These are phyloP conservation scores for Pythium folliculosum DNA, from an alignment of 352 stramenopile genomes.

Conservation along the genomic window DNA sequence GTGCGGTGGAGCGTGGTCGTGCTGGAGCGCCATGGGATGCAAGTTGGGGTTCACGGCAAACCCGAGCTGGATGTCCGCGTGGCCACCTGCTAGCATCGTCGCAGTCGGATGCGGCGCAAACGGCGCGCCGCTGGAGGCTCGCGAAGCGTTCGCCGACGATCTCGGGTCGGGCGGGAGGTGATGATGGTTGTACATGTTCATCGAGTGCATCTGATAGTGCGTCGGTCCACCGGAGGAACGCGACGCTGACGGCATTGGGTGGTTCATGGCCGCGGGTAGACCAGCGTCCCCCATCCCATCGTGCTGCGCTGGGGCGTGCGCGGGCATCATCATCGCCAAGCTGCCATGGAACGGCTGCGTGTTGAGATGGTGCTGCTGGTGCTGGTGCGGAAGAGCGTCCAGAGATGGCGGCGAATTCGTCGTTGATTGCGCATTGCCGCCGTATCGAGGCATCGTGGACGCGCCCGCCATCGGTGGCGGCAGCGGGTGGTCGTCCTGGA, in stretches of 20 bases:
- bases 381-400: not conserved
- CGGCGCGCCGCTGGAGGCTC: not conserved
- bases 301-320: not conserved
- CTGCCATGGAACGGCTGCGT: conserved; percentile 1
- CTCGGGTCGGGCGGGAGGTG: not conserved
- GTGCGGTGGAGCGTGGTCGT: conserved; percentile 16
- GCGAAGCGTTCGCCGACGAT: not conserved
- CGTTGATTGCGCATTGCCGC: not conserved
- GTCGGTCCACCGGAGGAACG: not conserved
- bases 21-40: conserved; percentile 33
- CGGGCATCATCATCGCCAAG: conserved; percentile 8
- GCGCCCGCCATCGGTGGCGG: conserved; percentile 16
- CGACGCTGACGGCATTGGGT: not conserved
- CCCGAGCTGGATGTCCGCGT: conserved; percentile 11
- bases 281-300: not conserved
- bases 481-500: conserved; percentile 1
- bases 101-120: conserved; percentile 25
- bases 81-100: conserved; percentile 34
- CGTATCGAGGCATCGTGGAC: conserved; percentile 20
- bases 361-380: not conserved
- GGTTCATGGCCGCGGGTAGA: not conserved
- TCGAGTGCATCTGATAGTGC: conserved; percentile 5
- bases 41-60: conserved; percentile 17
- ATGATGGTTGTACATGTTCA: conserved; percentile 11
- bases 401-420: not conserved